phyloP scores from a whole-genome alignment of 352 stramenopile genomes.

The Phytophthora capsici region DNA sequence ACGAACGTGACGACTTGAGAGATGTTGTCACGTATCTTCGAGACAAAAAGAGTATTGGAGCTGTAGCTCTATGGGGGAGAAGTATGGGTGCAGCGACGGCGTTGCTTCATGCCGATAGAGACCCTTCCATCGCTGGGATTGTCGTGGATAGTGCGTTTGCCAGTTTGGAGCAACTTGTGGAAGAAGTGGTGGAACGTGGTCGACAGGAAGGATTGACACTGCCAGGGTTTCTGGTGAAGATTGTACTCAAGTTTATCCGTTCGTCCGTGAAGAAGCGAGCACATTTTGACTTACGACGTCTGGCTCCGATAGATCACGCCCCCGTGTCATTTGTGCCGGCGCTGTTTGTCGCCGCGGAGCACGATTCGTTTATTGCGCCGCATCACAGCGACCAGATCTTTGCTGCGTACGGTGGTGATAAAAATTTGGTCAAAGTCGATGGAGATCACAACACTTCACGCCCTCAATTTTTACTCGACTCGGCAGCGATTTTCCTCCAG shows the following conservation, averaged over 20 bases:
- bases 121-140: slow-evolving; percentile 97
- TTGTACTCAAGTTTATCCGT: slow-evolving; percentile 92
- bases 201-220: slow-evolving; percentile 93
- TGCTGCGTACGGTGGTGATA: slow-evolving; percentile 96
- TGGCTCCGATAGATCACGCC: slow-evolving; percentile 88
- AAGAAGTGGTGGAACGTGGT: slow-evolving; percentile 98
- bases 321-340: slow-evolving; percentile 96
- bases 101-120: slow-evolving; percentile 96
- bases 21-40: slow-evolving; percentile 96
- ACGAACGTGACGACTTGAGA: slow-evolving; percentile 91
- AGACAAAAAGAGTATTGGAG: slow-evolving; percentile 88
- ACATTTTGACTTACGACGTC: slow-evolving; percentile 84
- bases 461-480: slow-evolving; percentile 96
- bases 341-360: slow-evolving; percentile 95
- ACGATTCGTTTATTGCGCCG: slow-evolving; percentile 95
- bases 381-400: slow-evolving; percentile 88
- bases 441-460: slow-evolving; percentile 98
- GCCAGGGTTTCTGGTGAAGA: slow-evolving; percentile 90
- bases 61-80: slow-evolving; percentile 97
- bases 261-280: slow-evolving; percentile 92
- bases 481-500: slow-evolving; percentile 96
- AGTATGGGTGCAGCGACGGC: slow-evolving; percentile 98
- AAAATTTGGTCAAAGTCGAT: slow-evolving; percentile 98
- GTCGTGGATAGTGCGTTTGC: slow-evolving; percentile 98
- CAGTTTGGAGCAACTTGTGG: slow-evolving; percentile 94